Evolutionary conservation across 371 early-diverging fungal genomes (phyloP).

Genomic region (Mortierella sp.): DNA sequence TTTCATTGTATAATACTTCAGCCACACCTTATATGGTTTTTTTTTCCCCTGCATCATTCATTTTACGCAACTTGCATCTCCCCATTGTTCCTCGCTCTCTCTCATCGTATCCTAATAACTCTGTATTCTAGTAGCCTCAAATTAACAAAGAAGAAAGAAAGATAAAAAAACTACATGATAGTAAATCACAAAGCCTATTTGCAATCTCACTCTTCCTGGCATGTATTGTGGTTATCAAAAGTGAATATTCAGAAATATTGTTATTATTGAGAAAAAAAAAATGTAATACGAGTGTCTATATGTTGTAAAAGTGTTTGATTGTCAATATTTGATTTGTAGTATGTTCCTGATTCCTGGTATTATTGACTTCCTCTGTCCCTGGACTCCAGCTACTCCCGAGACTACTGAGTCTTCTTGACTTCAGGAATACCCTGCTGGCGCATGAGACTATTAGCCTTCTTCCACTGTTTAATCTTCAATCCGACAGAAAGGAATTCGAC

Average conservation of each 20-base stretch:
- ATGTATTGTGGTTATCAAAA: too few species aligned
- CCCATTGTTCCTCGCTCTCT: background rate
- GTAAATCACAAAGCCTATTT: background rate
- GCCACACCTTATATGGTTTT: background rate
- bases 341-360: background rate
- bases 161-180: background rate
- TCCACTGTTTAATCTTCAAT: conserved; percentile 45
- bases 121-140: conserved; percentile 2
- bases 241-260: too few species aligned
- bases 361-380: too few species aligned
- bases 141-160: background rate
- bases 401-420: conserved; percentile 9
- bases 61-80: background rate
- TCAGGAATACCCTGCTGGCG: conserved; percentile 46
- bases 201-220: too few species aligned
- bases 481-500: conserved; percentile 46
- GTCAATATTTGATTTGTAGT: too few species aligned
- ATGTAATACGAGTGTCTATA: too few species aligned
- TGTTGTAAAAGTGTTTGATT: too few species aligned
- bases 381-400: too few species aligned
- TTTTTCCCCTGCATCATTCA: background rate
- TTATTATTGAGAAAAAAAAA: too few species aligned
- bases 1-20: background rate
- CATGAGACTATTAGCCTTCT: conserved; percentile 30
- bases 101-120: background rate